These are phyloP conservation scores for Lizonia empirigonia DNA, from an alignment of 2,329 filamentous ascomycete species.

Conservation along the genomic window DNA sequence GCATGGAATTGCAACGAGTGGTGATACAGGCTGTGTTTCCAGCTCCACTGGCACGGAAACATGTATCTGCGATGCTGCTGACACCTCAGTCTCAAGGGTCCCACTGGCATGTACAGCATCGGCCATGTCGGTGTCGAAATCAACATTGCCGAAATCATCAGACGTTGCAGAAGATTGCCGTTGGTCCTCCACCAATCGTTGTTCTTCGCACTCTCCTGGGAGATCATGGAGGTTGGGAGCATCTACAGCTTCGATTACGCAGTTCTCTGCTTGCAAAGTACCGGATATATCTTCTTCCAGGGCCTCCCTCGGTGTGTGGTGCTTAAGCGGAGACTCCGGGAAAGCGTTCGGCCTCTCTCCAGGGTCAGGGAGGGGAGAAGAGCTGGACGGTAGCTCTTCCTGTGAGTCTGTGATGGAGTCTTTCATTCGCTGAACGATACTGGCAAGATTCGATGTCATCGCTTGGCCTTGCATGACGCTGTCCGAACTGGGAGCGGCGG, in stretches of 20 bases:
- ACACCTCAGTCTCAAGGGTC: slow-evolving; percentile 29
- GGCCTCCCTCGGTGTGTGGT: slow-evolving; percentile 19
- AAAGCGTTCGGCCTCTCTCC: slow-evolving; percentile 24
- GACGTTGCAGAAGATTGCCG: slow-evolving; percentile 32
- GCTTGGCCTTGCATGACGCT: slow-evolving; percentile 33
- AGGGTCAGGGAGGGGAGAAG: slow-evolving; percentile 52
- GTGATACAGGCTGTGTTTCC: background rate
- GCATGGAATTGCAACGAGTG: background rate
- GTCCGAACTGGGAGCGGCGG: slow-evolving; percentile 41
- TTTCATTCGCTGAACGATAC: slow-evolving; percentile 52
- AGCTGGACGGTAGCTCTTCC: slow-evolving; percentile 52
- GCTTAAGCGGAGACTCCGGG: slow-evolving; percentile 40
- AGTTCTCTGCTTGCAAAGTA: slow-evolving; percentile 12
- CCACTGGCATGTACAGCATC: slow-evolving; percentile 23
- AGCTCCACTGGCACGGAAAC: slow-evolving; percentile 16
- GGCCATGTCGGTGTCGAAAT: slow-evolving; percentile 45
- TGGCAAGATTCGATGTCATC: slow-evolving; percentile 37
- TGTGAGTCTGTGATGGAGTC: slow-evolving; percentile 49
- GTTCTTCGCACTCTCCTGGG: slow-evolving; percentile 4
- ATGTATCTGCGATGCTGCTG: slow-evolving; percentile 10
- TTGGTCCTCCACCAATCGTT: slow-evolving; percentile 7
- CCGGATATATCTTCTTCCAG: slow-evolving; percentile 12
- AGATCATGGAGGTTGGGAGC: slow-evolving; percentile 1
- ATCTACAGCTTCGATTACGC: slow-evolving; percentile 4
- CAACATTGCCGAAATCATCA: slow-evolving; percentile 45